phyloP scores from a whole-genome alignment of 2,329 filamentous ascomycete genomes.

The Chlorencoelia australis region DNA sequence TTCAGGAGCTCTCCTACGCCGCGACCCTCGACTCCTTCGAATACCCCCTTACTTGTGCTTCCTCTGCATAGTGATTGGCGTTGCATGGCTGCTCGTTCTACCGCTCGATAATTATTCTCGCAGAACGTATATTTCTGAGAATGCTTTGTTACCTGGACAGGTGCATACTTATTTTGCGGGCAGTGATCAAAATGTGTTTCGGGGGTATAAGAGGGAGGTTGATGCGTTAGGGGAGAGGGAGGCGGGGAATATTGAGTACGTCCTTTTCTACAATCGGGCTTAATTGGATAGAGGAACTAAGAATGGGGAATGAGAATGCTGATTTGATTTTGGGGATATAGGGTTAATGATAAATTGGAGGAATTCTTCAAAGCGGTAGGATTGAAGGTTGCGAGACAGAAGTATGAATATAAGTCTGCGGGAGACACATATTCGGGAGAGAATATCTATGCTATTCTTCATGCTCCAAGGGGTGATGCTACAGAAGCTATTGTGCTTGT shows the following conservation, averaged over 20 bases:
- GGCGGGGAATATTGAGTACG: conserved; percentile 43
- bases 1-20: conserved; percentile 59
- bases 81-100: conserved; percentile 82
- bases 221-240: conserved; percentile 46
- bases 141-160: conserved; percentile 88
- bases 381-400: conserved; percentile 79
- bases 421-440: conserved; percentile 67
- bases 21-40: conserved; percentile 72
- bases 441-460: conserved; percentile 88
- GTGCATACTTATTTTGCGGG: conserved; percentile 97
- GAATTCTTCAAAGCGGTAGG: conserved; percentile 69
- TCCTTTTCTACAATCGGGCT: not conserved
- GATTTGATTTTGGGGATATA: conserved; percentile 22
- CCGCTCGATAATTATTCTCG: conserved; percentile 87
- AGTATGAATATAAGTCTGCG: conserved; percentile 74
- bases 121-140: conserved; percentile 92
- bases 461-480: conserved; percentile 88
- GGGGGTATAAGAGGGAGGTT: conserved; percentile 80
- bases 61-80: conserved; percentile 72
- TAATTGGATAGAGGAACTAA: conserved; percentile 12
- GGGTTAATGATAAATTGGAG: conserved; percentile 61
- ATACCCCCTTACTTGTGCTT: conserved; percentile 81
- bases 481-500: conserved; percentile 94
- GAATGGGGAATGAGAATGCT: conserved; percentile 25
- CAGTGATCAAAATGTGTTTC: conserved; percentile 89